phyloP scores from a whole-genome alignment of 345 rosid genomes.

The Populus alba region DNA sequence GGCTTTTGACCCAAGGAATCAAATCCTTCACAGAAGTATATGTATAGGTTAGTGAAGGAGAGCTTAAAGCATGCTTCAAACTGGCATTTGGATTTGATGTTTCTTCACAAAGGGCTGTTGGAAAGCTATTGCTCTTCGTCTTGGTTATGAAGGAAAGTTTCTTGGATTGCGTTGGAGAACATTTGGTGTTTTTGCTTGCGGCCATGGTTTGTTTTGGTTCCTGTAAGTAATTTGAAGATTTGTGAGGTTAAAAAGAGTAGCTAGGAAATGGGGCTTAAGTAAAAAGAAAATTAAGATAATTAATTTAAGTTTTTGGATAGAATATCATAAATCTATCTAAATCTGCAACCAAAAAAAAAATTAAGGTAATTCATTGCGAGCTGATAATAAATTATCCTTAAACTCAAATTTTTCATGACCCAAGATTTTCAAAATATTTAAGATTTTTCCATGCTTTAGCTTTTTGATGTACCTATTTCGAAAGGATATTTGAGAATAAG shows the following conservation, averaged over 20 bases:
- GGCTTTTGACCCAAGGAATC: background rate
- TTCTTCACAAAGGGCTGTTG: background rate
- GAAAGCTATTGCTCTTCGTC: background rate
- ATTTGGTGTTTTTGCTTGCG: background rate
- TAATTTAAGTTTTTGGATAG: background rate
- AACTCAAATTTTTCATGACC: too few relatives aligned
- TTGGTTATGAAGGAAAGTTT: background rate
- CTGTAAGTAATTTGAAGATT: background rate
- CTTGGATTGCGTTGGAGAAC: background rate
- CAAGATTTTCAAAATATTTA: too few relatives aligned
- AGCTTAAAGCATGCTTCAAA: background rate
- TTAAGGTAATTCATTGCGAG: background rate
- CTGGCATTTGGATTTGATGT: background rate
- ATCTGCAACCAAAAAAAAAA: background rate
- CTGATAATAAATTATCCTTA: background rate
- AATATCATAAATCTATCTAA: background rate
- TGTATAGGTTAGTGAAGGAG: background rate
- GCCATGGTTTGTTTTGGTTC: background rate
- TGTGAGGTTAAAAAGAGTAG: background rate
- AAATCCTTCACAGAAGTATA: background rate
- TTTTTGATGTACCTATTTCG: too few relatives aligned
- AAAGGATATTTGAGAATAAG: too few relatives aligned
- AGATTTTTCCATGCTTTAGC: too few relatives aligned
- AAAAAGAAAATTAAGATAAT: background rate
- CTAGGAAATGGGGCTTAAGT: background rate